These are phyloP conservation scores for Earliella scabrosa DNA, from an alignment of 1,284 basidiomycete genomes.

Conservation along the genomic window DNA sequence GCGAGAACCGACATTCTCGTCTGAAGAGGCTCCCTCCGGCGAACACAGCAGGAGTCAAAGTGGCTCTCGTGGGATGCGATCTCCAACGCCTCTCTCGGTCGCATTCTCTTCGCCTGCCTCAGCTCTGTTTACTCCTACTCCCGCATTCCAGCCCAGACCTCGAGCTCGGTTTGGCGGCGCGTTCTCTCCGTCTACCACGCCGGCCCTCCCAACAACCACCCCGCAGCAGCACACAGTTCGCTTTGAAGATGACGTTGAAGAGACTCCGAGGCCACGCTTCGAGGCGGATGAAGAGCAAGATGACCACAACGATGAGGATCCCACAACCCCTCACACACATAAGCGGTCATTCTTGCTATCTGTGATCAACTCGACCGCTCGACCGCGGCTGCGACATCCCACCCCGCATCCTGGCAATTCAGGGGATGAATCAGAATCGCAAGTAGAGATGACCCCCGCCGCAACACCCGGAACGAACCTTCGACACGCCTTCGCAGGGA, in stretches of 20 bases:
- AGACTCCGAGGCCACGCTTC: slow-evolving; percentile 25
- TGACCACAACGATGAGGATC: slow-evolving; percentile 28
- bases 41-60: slow-evolving; percentile 16
- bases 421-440: slow-evolving; percentile 17
- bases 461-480: slow-evolving; percentile 36
- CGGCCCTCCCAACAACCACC: slow-evolving; percentile 19
- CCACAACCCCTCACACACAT: slow-evolving; percentile 66
- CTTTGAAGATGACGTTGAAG: slow-evolving; percentile 22
- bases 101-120: slow-evolving; percentile 44
- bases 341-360: slow-evolving; percentile 77
- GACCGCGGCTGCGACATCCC: slow-evolving; percentile 66
- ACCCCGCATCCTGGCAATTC: slow-evolving; percentile 64
- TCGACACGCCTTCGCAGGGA: slow-evolving; percentile 59
- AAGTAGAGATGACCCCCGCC: slow-evolving; percentile 29
- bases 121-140: slow-evolving; percentile 60
- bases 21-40: slow-evolving; percentile 40
- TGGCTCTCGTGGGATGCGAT: slow-evolving; percentile 22
- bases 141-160: slow-evolving; percentile 59
- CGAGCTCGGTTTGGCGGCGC: slow-evolving; percentile 63
- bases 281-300: slow-evolving; percentile 13
- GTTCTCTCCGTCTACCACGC: slow-evolving; percentile 21
- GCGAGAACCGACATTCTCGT: slow-evolving; percentile 70
- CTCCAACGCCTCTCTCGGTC: slow-evolving; percentile 43
- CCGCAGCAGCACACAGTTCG: slow-evolving; percentile 29
- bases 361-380: slow-evolving; percentile 76